Conservation (phyloP, 768 basidiomycete genomes). For the Cyathus striatus region DNA sequence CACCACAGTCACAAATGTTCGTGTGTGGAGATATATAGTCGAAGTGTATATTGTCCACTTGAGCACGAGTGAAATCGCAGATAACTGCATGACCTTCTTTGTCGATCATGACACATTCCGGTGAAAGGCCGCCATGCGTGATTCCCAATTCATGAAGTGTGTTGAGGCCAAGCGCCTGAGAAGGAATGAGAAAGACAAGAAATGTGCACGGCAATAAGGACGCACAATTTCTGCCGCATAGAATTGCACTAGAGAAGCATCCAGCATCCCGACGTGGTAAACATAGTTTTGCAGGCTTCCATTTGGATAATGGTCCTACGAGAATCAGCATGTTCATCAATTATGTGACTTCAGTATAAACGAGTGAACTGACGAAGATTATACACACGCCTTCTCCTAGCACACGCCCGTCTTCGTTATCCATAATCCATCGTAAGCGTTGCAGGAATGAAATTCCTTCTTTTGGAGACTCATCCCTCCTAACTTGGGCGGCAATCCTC, state of each 20-base stretch:
- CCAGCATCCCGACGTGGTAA: slow-evolving; percentile 24
- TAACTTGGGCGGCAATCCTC: not conserved
- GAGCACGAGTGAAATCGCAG: slow-evolving; percentile 35
- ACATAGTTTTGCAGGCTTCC: slow-evolving; percentile 25
- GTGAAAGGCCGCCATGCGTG: slow-evolving; percentile 40
- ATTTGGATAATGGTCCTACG: slow-evolving; percentile 27
- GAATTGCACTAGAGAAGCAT: slow-evolving; percentile 28
- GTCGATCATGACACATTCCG: slow-evolving; percentile 39
- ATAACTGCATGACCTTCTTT: slow-evolving; percentile 41
- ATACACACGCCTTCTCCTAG: not conserved
- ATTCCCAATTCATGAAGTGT: slow-evolving; percentile 41
- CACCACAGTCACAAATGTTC: slow-evolving; percentile 2
- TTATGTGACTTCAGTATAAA: not conserved
- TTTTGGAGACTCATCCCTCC: not conserved
- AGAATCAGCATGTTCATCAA: not conserved
- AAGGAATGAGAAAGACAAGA: not conserved
- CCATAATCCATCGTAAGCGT: not conserved
- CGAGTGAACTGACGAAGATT: not conserved
- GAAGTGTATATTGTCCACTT: too few relatives aligned
- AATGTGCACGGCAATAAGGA: not conserved
- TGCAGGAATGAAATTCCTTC: not conserved
- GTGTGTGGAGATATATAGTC: too few relatives aligned
- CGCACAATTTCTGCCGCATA: slow-evolving; percentile 48
- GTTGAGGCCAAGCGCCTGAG: slow-evolving; percentile 38
- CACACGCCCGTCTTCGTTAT: not conserved